A percentile compares a stretch with the other conserved stretches of the same genome.
These are phyloP conservation scores for Alliaria petiolata DNA, from an alignment of 345 rosid genomes.

Conservation along the genomic window DNA sequence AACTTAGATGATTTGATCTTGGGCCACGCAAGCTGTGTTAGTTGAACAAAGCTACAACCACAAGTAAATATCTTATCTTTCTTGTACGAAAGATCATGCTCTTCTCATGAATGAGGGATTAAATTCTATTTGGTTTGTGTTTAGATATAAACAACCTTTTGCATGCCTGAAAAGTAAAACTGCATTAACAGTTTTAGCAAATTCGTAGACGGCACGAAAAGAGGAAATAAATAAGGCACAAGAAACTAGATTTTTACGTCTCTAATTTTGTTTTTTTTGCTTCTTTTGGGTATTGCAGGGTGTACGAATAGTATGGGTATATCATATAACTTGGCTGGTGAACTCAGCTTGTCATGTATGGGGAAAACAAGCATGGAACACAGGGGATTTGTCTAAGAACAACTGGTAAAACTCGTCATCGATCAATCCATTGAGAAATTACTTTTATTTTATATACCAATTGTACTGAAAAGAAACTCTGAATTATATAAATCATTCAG, in stretches of 20 bases:
- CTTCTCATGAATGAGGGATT: slow-evolving; percentile 1
- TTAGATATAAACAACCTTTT: not conserved
- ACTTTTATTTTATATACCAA: not conserved
- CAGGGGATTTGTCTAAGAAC: slow-evolving; percentile 78
- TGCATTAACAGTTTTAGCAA: not conserved
- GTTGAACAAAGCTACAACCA: no score
- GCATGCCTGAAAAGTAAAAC: slow-evolving; percentile 16
- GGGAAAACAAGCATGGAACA: slow-evolving; percentile 87
- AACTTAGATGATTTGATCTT: not conserved
- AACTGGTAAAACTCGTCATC: slow-evolving; percentile 51
- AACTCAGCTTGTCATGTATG: slow-evolving; percentile 93
- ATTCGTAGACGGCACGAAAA: slow-evolving; percentile 10
- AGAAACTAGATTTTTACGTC: not conserved
- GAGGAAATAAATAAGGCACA: not conserved
- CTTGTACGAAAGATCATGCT: slow-evolving; percentile 24
- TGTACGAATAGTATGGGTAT: slow-evolving; percentile 64
- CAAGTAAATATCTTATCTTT: slow-evolving; percentile 21
- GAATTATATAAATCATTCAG: slow-evolving; percentile 25
- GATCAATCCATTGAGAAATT: not conserved
- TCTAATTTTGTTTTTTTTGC: no score
- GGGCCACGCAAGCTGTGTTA: slow-evolving; percentile 15
- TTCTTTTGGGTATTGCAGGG: slow-evolving; percentile 43
- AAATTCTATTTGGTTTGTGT: not conserved
- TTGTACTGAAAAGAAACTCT: not conserved
- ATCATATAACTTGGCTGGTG: slow-evolving; percentile 82